Percentiles rank a stretch among this genome's conserved stretches.
Evolutionary conservation across 2,329 filamentous ascomycete species (phyloP).

Genomic region (Huntiella savannae): DNA sequence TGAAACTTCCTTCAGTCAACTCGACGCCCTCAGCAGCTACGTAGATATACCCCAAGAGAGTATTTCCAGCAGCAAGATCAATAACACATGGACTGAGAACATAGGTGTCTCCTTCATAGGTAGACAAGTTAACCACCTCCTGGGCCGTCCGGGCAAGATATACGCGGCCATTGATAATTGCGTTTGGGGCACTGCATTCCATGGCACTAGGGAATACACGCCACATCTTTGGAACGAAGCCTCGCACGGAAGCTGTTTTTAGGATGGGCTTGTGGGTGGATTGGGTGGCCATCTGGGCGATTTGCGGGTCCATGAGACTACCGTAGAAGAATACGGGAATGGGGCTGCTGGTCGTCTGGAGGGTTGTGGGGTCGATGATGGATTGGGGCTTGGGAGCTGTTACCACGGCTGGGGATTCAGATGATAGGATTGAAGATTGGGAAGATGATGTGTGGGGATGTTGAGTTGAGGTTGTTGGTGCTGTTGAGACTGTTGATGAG

Average conservation of each 20-base stretch:
- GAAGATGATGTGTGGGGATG: neutral
- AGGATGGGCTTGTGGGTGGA: neutral
- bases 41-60: conserved; percentile 1
- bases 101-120: conserved; percentile 8
- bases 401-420: neutral
- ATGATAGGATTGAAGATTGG: neutral
- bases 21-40: conserved; percentile 4
- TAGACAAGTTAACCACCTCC: neutral
- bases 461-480: too few relatives aligned
- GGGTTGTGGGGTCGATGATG: neutral
- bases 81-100: conserved; percentile 4
- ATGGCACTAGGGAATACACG: conserved; percentile 2
- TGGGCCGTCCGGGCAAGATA: neutral
- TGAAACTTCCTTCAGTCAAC: conserved; percentile 1
- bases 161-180: conserved; percentile 1
- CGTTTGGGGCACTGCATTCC: neutral
- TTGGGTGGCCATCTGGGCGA: conserved; percentile 8
- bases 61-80: neutral
- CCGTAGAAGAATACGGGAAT: conserved; percentile 9
- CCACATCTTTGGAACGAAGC: conserved; percentile 9
- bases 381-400: neutral
- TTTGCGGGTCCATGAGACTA: conserved; percentile 7
- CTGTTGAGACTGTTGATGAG: too few relatives aligned
- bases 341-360: neutral
- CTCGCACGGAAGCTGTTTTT: neutral